Evolutionary conservation across 78 protist genomes (phyloP).

Genomic region (Dictyostelium intermedium): DNA sequence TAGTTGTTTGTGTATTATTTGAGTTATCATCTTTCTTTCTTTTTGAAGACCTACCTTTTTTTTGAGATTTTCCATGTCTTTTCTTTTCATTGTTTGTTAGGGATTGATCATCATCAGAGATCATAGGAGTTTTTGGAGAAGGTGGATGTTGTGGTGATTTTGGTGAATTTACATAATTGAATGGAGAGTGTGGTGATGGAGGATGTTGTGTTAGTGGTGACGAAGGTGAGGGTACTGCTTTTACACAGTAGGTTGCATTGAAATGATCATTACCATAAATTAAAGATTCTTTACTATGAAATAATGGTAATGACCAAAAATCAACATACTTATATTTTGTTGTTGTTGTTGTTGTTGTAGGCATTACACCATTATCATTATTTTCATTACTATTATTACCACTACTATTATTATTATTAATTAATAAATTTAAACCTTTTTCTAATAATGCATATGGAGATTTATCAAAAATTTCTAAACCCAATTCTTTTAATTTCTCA

Average conservation of each 20-base stretch:
- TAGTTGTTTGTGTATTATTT: not conserved
- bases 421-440: constrained; percentile 15
- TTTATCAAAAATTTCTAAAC: constrained; percentile 36
- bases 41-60: constrained; percentile 30
- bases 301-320: constrained; percentile 4
- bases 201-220: not conserved
- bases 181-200: constrained; percentile 13
- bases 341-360: not conserved
- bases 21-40: constrained; percentile 53
- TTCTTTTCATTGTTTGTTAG: not conserved
- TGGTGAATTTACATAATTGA: constrained; percentile 5
- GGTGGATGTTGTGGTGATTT: not conserved
- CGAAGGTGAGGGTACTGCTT: constrained; percentile 3
- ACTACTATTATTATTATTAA: not conserved
- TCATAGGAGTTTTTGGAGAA: constrained; percentile 39
- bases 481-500: constrained; percentile 37
- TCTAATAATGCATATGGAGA: constrained; percentile 25
- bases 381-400: not conserved
- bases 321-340: not conserved
- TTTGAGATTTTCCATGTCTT: constrained; percentile 10
- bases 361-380: not conserved
- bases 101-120: constrained; percentile 1
- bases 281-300: not conserved
- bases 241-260: not conserved
- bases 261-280: not conserved